Base-by-base conservation (phyloP, 2,329 filamentous ascomycete species). In the Cladosporium sp. region DNA sequence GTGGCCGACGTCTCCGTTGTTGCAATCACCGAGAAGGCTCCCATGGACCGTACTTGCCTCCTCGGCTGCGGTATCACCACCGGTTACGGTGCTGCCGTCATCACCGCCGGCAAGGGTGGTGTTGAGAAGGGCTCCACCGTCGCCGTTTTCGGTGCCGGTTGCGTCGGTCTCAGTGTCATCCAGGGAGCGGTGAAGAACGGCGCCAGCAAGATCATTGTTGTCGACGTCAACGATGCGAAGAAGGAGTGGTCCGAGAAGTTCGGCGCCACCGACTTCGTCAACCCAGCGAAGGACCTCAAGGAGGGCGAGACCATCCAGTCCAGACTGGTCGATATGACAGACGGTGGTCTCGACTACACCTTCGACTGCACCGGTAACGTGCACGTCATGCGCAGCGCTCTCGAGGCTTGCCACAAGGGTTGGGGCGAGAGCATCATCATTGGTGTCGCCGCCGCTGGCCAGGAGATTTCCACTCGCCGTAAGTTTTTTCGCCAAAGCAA, bases 331-430 rank as follows among this genome's bases (percentile, higher is more conserved):
- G 92, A 97, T 73, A 90, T 97, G 86, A 98, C 93, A 1, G 93
- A 97, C 64, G 93, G 93, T 58, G 93, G 93, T 45, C 95, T 90
- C 69, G 93, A 98, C 76, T 97, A 96, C 78, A 98, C 93, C 43
- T 98, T 98, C 68, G 93, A 98, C 77, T 97, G 93, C 79, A 98
- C 93, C 6, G 93, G 93, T 53, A 97, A 97, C 66, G 91, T 97
- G 47, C 82, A 84, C 60, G 93, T 98, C 50, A 98, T 95, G 93
- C 82, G 93, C 56, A 86, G 88, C 47, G 93, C 93, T 35, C 83
- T 98, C 53, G 92, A 98, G 77, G 91, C 93, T 42, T 97, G 91
- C 78, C 93, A 98, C 79, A 98, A 98, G 82, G 93, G 93, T 42
- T 98, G 93, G 93, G 93, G 93, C 64, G 83, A 96, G 79, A 94